These are phyloP conservation scores for Beauveria pseudobassiana DNA, from an alignment of 2,329 filamentous ascomycete genomes.

Conservation along the genomic window DNA sequence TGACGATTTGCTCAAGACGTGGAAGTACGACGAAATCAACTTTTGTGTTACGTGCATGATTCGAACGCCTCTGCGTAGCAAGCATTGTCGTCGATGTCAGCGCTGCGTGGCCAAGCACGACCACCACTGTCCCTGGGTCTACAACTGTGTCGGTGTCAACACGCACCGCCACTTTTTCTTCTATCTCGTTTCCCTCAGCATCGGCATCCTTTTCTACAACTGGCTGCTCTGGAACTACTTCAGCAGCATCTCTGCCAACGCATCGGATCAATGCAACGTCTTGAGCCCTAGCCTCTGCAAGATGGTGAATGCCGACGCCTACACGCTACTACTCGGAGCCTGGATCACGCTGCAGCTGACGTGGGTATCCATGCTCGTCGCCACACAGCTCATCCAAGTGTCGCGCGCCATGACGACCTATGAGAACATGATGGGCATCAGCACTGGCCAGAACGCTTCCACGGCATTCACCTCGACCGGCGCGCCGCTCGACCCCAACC, in stretches of 20 bases:
- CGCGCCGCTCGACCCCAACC: constrained; percentile 59
- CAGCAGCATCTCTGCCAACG: constrained; percentile 45
- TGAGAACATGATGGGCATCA: constrained; percentile 86
- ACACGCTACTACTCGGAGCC: constrained; percentile 68
- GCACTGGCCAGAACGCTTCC: constrained; percentile 51
- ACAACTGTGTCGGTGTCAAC: constrained; percentile 92
- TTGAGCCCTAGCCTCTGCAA: constrained; percentile 69
- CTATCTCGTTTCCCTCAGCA: constrained; percentile 71
- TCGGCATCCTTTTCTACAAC: constrained; percentile 67
- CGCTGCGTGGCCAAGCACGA: constrained; percentile 95
- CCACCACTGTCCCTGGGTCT: constrained; percentile 96
- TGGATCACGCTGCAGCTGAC: constrained; percentile 82
- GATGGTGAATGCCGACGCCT: constrained; percentile 72
- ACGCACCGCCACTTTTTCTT: constrained; percentile 94
- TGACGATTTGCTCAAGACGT: constrained; percentile 72
- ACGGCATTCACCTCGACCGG: constrained; percentile 73
- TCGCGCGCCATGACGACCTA: constrained; percentile 90
- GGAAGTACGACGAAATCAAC: constrained; percentile 89
- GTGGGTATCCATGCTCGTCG: constrained; percentile 95
- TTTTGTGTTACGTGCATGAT: constrained; percentile 97
- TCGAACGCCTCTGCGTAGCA: constrained; percentile 82
- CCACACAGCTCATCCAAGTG: constrained; percentile 89
- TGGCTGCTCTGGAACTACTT: constrained; percentile 67
- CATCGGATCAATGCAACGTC: constrained; percentile 59
- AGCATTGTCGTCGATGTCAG: constrained; percentile 87